Conservation (phyloP, 352 stramenopile genomes). For the Globisporangium nagaii region DNA sequence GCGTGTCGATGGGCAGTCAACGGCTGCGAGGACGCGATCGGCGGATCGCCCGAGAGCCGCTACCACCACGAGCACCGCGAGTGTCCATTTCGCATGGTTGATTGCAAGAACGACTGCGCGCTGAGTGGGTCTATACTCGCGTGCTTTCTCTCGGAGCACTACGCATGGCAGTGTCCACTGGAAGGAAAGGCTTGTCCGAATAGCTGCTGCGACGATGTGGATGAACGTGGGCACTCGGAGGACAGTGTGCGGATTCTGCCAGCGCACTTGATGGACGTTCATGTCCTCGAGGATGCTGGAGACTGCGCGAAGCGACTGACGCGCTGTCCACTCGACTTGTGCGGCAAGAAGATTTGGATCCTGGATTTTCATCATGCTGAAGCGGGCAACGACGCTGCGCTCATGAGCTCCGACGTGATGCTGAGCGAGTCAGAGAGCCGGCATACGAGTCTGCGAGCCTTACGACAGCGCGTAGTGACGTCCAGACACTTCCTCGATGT, state of each 20-base stretch:
- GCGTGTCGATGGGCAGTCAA: conserved; percentile 47
- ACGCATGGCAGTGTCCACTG: conserved; percentile 58
- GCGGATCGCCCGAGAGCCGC: conserved; percentile 31
- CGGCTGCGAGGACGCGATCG: conserved; percentile 39
- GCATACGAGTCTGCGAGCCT: conserved; percentile 1
- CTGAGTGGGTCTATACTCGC: conserved; percentile 31
- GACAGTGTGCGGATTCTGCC: conserved; percentile 10
- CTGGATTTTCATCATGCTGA: conserved; percentile 17
- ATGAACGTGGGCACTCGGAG: background rate
- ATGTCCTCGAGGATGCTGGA: conserved; percentile 36
- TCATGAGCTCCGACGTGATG: conserved; percentile 18
- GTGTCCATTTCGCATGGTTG: conserved; percentile 45
- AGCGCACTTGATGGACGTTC: conserved; percentile 34
- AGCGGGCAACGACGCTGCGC: background rate
- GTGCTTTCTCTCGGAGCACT: conserved; percentile 55
- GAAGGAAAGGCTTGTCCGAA: conserved; percentile 39
- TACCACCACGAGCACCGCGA: conserved; percentile 52
- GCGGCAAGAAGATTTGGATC: conserved; percentile 54
- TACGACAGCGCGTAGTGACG: background rate
- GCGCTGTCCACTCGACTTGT: conserved; percentile 54
- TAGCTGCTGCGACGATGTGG: conserved; percentile 4
- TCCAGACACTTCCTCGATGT: conserved; percentile 1
- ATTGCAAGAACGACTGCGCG: conserved; percentile 45
- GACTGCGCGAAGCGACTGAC: conserved; percentile 33
- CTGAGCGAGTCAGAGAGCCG: background rate